phyloP scores from a whole-genome alignment of 2,329 filamentous ascomycete species.

The Xylaria sp. region DNA sequence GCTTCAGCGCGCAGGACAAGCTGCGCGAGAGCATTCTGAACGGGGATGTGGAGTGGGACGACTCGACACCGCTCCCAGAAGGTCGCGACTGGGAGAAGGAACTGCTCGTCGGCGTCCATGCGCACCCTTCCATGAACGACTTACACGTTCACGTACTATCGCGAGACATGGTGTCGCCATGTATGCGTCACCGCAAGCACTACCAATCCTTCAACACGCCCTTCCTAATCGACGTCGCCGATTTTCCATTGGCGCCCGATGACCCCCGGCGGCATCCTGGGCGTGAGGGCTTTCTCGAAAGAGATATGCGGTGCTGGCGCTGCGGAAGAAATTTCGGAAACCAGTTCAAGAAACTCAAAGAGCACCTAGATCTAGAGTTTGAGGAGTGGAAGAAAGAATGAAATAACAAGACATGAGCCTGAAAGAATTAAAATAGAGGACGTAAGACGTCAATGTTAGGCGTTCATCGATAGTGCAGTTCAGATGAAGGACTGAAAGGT shows the following conservation, averaged over 20 bases:
- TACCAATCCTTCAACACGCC: constrained; percentile 91
- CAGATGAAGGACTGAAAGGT: background rate
- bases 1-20: constrained; percentile 70
- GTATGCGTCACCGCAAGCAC: constrained; percentile 83
- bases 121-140: constrained; percentile 90
- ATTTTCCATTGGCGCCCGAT: constrained; percentile 78
- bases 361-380: constrained; percentile 77
- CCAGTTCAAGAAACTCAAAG: constrained; percentile 68
- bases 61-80: constrained; percentile 64
- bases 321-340: constrained; percentile 81
- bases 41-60: constrained; percentile 60
- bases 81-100: constrained; percentile 84
- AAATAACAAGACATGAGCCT: constrained; percentile 33
- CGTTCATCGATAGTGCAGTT: background rate
- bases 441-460: background rate
- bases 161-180: constrained; percentile 78
- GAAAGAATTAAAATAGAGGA: background rate
- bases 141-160: constrained; percentile 90
- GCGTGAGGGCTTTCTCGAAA: constrained; percentile 67
- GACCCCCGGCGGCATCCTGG: constrained; percentile 71
- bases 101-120: constrained; percentile 83
- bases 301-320: constrained; percentile 83
- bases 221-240: constrained; percentile 82
- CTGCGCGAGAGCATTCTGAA: constrained; percentile 74
- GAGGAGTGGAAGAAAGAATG: constrained; percentile 76